Conservation (phyloP, 495 filamentous ascomycete genomes). For the Aspergillus wentii region DNA sequence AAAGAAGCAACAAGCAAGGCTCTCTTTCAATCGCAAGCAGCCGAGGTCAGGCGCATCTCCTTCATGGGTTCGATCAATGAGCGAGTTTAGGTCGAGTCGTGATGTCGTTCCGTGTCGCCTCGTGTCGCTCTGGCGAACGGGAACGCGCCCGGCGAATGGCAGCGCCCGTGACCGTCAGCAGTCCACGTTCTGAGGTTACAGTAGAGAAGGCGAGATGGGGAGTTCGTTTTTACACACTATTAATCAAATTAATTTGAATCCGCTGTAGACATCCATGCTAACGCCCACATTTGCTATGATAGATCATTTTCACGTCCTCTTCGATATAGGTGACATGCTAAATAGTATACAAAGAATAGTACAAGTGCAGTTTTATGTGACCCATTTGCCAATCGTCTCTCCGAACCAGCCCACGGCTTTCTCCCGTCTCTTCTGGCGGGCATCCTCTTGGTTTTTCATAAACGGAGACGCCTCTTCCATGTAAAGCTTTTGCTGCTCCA, state of each 20-base stretch:
- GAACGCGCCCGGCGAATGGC: constrained; percentile 7
- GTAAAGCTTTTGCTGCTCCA: constrained; percentile 52
- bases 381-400: constrained; percentile 43
- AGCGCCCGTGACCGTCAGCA: constrained; percentile 5
- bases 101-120: constrained; percentile 10
- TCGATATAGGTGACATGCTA: neutral
- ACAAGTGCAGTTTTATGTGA: constrained; percentile 20
- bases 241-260: too few species aligned
- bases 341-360: constrained; percentile 4
- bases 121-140: constrained; percentile 3
- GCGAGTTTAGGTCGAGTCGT: constrained; percentile 7
- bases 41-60: too few species aligned
- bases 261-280: too few species aligned
- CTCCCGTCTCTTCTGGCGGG: constrained; percentile 51
- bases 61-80: too few species aligned
- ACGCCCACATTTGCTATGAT: too few species aligned
- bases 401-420: constrained; percentile 54
- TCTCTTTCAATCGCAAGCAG: too few species aligned
- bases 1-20: too few species aligned
- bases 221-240: too few species aligned
- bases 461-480: constrained; percentile 47
- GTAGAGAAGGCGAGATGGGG: neutral
- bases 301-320: neutral
- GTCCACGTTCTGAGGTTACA: too few species aligned
- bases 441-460: constrained; percentile 52